Base-by-base conservation (phyloP, 1,284 basidiomycete genomes). In the Ceratobasidium sp. region DNA sequence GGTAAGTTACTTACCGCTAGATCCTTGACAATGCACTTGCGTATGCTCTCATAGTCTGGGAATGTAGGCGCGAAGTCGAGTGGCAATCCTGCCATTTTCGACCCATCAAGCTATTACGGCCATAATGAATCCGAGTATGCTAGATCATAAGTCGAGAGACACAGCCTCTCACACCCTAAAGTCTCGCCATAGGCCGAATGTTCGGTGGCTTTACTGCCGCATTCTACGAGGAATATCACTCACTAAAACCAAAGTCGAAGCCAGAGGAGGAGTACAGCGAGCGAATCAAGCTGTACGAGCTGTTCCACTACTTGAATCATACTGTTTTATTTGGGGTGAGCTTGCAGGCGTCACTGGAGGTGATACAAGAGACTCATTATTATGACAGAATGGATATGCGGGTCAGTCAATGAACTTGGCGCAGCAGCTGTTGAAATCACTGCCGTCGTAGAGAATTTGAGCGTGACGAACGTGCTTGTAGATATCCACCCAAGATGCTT, bases 231-330 rank as follows among this genome's bases (percentile, higher is more conserved):
- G 85, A 85, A 29, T 96, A 96, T 75, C 90, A 94, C 73, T 73
- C 85, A 49, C 73, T 88, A 69, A 80, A 85, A 47, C 91, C 91
- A 0, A 89, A 87, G 75, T 84, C 86, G 0, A 82, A 90, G 60
- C 93, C 93, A 1, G 81, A 80, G 1, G 83, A 84, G 3, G 83
- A 94, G 75, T 92, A 93, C 75, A 83, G 84, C 27, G 79, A 90
- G 57, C 84, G 93, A 27, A 83, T 82, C 40, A 85, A 89, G 69
- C 79, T 94, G 31, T 95, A 95, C 75, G 88, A 94, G 78, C 79
- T 94, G 45, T 96, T 92, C 73, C 93, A 96, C 78, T 93, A 94
- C 76, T 80, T 95, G 71, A 96, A 95, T 74, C 91, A 92, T 74
- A 89, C 90, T 0, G 80, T 90, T 7, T 75, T 92, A 4, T 92